phyloP scores from a whole-genome alignment of 768 basidiomycete genomes.

The Suillus americanus region DNA sequence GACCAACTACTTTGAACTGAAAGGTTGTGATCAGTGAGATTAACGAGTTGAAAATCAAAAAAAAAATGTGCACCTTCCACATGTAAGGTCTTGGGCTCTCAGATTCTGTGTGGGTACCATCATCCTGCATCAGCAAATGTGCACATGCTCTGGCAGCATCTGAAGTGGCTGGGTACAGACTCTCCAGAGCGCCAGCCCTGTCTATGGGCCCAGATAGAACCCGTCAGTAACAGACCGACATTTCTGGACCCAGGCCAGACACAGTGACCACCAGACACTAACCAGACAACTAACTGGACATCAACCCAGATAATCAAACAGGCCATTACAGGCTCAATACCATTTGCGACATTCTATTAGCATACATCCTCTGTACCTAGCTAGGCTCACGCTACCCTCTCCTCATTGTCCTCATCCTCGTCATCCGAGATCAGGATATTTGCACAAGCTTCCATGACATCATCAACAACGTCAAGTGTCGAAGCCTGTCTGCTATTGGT shows the following conservation, averaged over 20 bases:
- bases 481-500: background rate
- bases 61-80: too few species aligned
- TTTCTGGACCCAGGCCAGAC: background rate
- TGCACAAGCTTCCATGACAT: background rate
- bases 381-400: background rate
- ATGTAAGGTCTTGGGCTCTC: too few species aligned
- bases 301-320: background rate
- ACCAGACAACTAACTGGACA: background rate
- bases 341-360: background rate
- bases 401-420: background rate
- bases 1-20: too few species aligned
- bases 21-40: too few species aligned
- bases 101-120: too few species aligned
- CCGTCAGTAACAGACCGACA: background rate
- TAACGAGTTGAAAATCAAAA: too few species aligned
- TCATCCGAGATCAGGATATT: background rate
- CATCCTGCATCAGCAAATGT: background rate
- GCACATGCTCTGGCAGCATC: constrained; percentile 1
- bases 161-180: background rate
- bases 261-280: background rate
- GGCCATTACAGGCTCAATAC: background rate
- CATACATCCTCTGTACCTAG: background rate
- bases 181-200: background rate
- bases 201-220: background rate
- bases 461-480: background rate